Conservation (phyloP, 495 filamentous ascomycete genomes). For the Oleoguttula mirabilis region DNA sequence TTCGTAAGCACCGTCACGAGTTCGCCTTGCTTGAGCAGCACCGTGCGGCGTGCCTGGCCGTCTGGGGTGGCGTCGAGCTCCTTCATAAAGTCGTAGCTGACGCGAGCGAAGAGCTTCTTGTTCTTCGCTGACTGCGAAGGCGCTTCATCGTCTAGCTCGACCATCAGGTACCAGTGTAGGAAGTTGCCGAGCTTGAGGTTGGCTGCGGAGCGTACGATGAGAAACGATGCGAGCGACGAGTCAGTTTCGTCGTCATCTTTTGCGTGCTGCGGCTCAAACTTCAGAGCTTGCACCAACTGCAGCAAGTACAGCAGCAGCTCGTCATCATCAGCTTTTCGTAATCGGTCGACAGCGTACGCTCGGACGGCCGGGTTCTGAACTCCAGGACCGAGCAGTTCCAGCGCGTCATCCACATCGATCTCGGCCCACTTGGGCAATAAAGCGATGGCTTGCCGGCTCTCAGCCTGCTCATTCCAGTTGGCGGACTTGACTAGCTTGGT, state of each 20-base stretch:
- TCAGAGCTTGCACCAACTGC: conserved; percentile 90
- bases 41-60: conserved; percentile 59
- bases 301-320: conserved; percentile 87
- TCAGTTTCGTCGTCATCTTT: conserved; percentile 52
- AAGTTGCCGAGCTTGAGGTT: conserved; percentile 89
- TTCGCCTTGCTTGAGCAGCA: conserved; percentile 76
- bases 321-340: conserved; percentile 86
- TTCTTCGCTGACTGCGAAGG: conserved; percentile 51
- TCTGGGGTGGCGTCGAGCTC: conserved; percentile 53
- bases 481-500: conserved; percentile 98
- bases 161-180: conserved; percentile 97
- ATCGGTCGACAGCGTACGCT: conserved; percentile 82
- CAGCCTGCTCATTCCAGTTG: conserved; percentile 77
- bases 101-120: conserved; percentile 73
- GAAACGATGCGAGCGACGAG: conserved; percentile 79
- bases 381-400: conserved; percentile 84
- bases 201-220: conserved; percentile 71
- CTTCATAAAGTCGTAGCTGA: conserved; percentile 91
- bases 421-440: conserved; percentile 91
- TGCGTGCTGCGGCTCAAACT: conserved; percentile 61
- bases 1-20: conserved; percentile 75
- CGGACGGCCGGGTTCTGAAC: conserved; percentile 82
- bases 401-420: conserved; percentile 91
- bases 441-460: conserved; percentile 78
- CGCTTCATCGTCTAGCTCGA: conserved; percentile 79